A percentile compares a stretch with the other conserved stretches of the same genome.
Conservation (phyloP, 495 filamentous ascomycete species). For the Pseudotulostoma volvatum region DNA sequence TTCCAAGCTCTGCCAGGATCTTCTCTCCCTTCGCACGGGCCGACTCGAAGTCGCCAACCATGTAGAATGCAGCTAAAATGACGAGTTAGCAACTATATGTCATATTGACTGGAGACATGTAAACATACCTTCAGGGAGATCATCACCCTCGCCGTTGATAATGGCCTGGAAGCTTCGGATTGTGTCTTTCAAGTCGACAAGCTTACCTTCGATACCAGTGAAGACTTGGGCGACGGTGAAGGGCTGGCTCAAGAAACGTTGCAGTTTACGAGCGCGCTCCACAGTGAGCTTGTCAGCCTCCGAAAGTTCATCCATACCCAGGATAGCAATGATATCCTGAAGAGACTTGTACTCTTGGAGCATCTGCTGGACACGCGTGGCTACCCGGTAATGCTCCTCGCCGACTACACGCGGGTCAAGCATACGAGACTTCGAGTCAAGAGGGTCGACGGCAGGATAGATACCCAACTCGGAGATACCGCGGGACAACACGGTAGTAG, state of each 20-base stretch:
- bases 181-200: slow-evolving; percentile 97
- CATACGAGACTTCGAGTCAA: slow-evolving; percentile 99
- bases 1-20: slow-evolving; percentile 92
- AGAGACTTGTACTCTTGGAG: slow-evolving; percentile 99
- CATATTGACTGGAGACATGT: too few species aligned
- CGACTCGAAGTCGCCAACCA: slow-evolving; percentile 91
- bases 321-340: slow-evolving; percentile 99
- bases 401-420: slow-evolving; percentile 96
- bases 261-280: slow-evolving; percentile 98
- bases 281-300: slow-evolving; percentile 98
- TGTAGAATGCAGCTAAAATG: slow-evolving; percentile 97
- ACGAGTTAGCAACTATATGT: too few species aligned
- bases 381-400: slow-evolving; percentile 91
- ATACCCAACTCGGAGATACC: slow-evolving; percentile 99
- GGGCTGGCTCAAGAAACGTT: slow-evolving; percentile 98
- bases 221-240: slow-evolving; percentile 98
- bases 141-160: slow-evolving; percentile 86
- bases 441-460: slow-evolving; percentile 98
- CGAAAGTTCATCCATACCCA: slow-evolving; percentile 99
- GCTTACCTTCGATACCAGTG: slow-evolving; percentile 95
- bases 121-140: slow-evolving; percentile 88
- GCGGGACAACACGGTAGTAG: slow-evolving; percentile 99
- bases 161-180: slow-evolving; percentile 95
- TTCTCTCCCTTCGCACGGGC: slow-evolving; percentile 96
- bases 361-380: slow-evolving; percentile 92